These are phyloP conservation scores for Coemansia sp. DNA, from an alignment of 192 early-diverging fungal genomes.

Conservation along the genomic window DNA sequence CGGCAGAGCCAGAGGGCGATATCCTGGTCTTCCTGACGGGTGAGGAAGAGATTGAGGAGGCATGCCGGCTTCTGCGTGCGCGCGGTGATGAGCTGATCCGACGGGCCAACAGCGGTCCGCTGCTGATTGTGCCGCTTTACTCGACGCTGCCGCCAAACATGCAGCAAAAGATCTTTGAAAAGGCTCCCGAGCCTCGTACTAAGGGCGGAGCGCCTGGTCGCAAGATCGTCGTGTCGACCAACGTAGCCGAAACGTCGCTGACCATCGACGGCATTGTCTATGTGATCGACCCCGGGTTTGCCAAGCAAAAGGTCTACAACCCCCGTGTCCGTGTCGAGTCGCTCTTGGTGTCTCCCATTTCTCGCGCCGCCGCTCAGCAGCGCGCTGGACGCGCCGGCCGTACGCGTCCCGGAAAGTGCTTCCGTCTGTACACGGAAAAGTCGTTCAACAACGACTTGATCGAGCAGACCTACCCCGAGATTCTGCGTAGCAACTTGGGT, in stretches of 20 bases:
- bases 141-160: constrained; percentile 86
- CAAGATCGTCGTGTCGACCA: constrained; percentile 95
- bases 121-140: constrained; percentile 87
- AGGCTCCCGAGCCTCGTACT: constrained; percentile 76
- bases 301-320: constrained; percentile 99
- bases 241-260: constrained; percentile 96
- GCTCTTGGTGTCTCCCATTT: constrained; percentile 91
- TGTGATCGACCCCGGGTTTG: constrained; percentile 97
- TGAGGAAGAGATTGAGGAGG: constrained; percentile 98
- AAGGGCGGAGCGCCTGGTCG: constrained; percentile 86
- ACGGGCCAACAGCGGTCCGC: constrained; percentile 65
- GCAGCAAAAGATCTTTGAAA: constrained; percentile 92
- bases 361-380: constrained; percentile 93
- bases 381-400: constrained; percentile 98
- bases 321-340: constrained; percentile 96
- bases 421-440: constrained; percentile 97
- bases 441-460: constrained; percentile 90
- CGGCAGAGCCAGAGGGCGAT: constrained; percentile 90
- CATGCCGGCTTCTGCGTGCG: constrained; percentile 77
- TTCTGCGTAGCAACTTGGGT: constrained; percentile 93
- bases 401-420: constrained; percentile 95
- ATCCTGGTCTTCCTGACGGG: constrained; percentile 97
- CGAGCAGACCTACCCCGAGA: constrained; percentile 99
- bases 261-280: constrained; percentile 99
- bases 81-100: constrained; percentile 72